These are phyloP conservation scores for Herpetomonas samuelpessoai DNA, from an alignment of 208 protist genomes.

Conservation along the genomic window DNA sequence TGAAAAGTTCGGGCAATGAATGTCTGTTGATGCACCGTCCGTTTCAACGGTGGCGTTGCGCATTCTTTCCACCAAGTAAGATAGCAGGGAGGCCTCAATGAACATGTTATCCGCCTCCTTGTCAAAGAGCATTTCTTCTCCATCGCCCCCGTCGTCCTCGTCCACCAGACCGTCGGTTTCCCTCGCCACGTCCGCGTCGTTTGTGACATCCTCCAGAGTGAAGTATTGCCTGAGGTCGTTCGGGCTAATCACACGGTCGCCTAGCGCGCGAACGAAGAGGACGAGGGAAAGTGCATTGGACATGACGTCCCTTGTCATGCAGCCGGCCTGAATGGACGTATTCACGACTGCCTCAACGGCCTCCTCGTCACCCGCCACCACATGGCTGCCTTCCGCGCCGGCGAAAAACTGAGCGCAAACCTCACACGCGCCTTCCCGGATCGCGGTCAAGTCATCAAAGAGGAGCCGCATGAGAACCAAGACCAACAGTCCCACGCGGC, in stretches of 20 bases:
- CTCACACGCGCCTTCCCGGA: conserved; percentile 53
- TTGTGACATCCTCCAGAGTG: neutral
- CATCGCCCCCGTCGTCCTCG: conserved; percentile 7
- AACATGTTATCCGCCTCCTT: conserved; percentile 89
- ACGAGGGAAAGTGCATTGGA: conserved; percentile 57
- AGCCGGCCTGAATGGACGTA: conserved; percentile 13
- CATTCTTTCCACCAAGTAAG: conserved; percentile 33
- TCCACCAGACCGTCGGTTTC: conserved; percentile 3
- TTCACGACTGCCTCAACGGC: conserved; percentile 10
- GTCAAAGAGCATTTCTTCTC: conserved; percentile 80
- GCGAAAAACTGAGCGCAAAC: conserved; percentile 9
- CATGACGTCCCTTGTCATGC: conserved; percentile 4
- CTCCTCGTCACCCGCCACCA: neutral
- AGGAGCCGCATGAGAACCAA: conserved; percentile 63
- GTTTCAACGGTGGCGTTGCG: neutral
- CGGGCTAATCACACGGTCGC: conserved; percentile 4
- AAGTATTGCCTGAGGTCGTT: neutral
- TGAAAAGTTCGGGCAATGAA: neutral
- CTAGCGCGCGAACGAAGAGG: conserved; percentile 23
- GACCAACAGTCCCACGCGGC: conserved; percentile 23
- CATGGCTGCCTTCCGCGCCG: neutral
- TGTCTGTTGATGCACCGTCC: neutral
- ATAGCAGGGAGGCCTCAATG: conserved; percentile 52
- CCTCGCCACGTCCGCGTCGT: neutral
- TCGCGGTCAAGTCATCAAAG: conserved; percentile 65